Percentiles rank a stretch among this genome's conserved stretches.
Conservation (phyloP, 352 stramenopile species). For the Pythium utonaiense region DNA sequence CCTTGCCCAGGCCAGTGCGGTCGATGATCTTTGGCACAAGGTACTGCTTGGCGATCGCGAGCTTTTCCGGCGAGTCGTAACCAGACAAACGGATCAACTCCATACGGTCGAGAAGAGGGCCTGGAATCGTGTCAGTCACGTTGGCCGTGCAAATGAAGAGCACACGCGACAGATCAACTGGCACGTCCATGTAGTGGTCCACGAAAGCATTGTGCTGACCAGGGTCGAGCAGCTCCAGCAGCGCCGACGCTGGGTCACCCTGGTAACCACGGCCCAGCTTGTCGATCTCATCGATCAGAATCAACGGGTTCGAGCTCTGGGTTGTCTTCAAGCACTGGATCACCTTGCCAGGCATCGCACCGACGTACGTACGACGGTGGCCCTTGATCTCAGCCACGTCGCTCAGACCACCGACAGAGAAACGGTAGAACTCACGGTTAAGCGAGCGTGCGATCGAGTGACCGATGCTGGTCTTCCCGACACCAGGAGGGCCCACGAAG, state of each 20-base stretch:
- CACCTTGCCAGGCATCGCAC: constrained; percentile 98
- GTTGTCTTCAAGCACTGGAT: constrained; percentile 99
- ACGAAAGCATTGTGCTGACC: constrained; percentile 96
- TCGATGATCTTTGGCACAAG: constrained; percentile 96
- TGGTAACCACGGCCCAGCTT: constrained; percentile 85
- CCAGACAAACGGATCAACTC: constrained; percentile 97
- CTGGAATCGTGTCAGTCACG: constrained; percentile 95
- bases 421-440: constrained; percentile 98
- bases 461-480: constrained; percentile 94
- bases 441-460: constrained; percentile 96
- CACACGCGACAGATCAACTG: constrained; percentile 96
- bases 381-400: constrained; percentile 99
- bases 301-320: constrained; percentile 95
- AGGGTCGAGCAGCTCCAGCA: constrained; percentile 97
- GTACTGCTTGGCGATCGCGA: constrained; percentile 98
- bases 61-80: constrained; percentile 95
- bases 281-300: constrained; percentile 97
- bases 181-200: constrained; percentile 98
- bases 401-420: constrained; percentile 96
- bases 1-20: constrained; percentile 83
- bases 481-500: constrained; percentile 93
- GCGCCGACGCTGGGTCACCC: constrained; percentile 93
- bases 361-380: constrained; percentile 97
- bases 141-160: constrained; percentile 98
- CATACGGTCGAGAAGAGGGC: constrained; percentile 98